These are phyloP conservation scores for Rugonectria rugulosa DNA, from an alignment of 2,329 filamentous ascomycete genomes.

Conservation along the genomic window DNA sequence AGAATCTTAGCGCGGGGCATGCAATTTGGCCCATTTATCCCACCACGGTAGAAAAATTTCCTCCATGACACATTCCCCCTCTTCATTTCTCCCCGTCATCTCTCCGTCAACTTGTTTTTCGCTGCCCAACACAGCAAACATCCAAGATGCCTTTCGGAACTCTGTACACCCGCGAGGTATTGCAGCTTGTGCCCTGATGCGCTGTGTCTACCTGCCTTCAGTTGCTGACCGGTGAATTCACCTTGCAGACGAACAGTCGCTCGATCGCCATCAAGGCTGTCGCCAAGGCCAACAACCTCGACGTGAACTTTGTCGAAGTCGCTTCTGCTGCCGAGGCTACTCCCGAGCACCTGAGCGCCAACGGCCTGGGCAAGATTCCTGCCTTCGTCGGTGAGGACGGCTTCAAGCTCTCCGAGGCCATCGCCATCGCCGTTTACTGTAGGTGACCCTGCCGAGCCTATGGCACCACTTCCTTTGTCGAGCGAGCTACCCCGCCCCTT, in stretches of 20 bases:
- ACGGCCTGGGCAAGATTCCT: slow-evolving; percentile 89
- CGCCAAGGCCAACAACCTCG: slow-evolving; percentile 96
- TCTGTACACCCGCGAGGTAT: slow-evolving; percentile 87
- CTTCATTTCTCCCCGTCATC: slow-evolving; percentile 27
- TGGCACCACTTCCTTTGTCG: slow-evolving; percentile 41
- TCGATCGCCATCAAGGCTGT: slow-evolving; percentile 88
- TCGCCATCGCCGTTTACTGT: slow-evolving; percentile 98
- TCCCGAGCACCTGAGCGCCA: slow-evolving; percentile 83
- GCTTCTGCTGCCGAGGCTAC: slow-evolving; percentile 69
- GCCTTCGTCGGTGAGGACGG: slow-evolving; percentile 93
- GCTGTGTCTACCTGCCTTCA: slow-evolving; percentile 26
- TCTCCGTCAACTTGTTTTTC: slow-evolving; percentile 39
- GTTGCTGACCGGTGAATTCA: slow-evolving; percentile 44
- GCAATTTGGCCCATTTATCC: slow-evolving; percentile 38
- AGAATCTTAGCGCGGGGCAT: slow-evolving; percentile 45
- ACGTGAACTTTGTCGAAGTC: slow-evolving; percentile 83
- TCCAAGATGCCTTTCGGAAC: slow-evolving; percentile 95
- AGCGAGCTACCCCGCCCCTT: slow-evolving; percentile 25
- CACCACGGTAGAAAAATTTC: slow-evolving; percentile 44
- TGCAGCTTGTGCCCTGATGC: slow-evolving; percentile 29
- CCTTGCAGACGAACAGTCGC: slow-evolving; percentile 82
- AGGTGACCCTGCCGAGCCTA: slow-evolving; percentile 56
- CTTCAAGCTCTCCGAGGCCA: slow-evolving; percentile 85
- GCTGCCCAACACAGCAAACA: slow-evolving; percentile 40
- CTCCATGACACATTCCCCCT: slow-evolving; percentile 35